Percentiles rank a stretch among this genome's conserved stretches.
Evolutionary conservation across 2,329 filamentous ascomycete species (phyloP).

Genomic region (Ceratocystis destructans): DNA sequence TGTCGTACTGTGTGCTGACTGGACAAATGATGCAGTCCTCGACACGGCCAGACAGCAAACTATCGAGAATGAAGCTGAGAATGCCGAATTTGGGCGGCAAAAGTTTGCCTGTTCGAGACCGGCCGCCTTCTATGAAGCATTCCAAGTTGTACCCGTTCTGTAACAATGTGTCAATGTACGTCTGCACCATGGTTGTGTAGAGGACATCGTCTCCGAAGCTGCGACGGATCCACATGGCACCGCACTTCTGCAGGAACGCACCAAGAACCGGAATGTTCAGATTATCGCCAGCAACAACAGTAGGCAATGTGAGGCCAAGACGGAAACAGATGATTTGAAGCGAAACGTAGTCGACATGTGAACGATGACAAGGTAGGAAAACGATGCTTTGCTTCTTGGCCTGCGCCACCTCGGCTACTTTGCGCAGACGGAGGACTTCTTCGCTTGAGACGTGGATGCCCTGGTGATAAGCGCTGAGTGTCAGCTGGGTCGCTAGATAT

Average conservation of each 20-base stretch:
- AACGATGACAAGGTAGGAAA: slow-evolving; percentile 86
- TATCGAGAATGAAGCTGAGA: slow-evolving; percentile 79
- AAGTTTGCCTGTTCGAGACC: slow-evolving; percentile 86
- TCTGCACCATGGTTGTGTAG: slow-evolving; percentile 85
- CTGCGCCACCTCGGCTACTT: slow-evolving; percentile 68
- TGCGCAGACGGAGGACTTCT: slow-evolving; percentile 70
- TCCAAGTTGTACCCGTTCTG: slow-evolving; percentile 89
- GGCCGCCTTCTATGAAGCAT: slow-evolving; percentile 92
- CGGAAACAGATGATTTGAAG: slow-evolving; percentile 93
- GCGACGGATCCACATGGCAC: slow-evolving; percentile 89
- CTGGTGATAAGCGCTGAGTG: slow-evolving; percentile 90
- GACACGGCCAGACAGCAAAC: slow-evolving; percentile 72
- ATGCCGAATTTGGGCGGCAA: slow-evolving; percentile 93
- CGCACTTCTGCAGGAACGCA: slow-evolving; percentile 84
- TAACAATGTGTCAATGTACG: slow-evolving; percentile 85
- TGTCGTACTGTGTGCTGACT: slow-evolving; percentile 96
- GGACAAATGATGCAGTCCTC: slow-evolving; percentile 88
- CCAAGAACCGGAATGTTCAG: slow-evolving; percentile 87
- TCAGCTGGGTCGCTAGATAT: slow-evolving; percentile 72
- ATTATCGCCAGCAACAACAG: slow-evolving; percentile 91
- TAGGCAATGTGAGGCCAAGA: slow-evolving; percentile 73
- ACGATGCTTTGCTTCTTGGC: slow-evolving; percentile 89
- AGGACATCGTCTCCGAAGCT: slow-evolving; percentile 85
- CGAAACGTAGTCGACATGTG: slow-evolving; percentile 92
- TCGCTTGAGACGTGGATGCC: slow-evolving; percentile 93